phyloP scores from a whole-genome alignment of 1,139 yeast species.

The Blastobotrys capitulatus region DNA sequence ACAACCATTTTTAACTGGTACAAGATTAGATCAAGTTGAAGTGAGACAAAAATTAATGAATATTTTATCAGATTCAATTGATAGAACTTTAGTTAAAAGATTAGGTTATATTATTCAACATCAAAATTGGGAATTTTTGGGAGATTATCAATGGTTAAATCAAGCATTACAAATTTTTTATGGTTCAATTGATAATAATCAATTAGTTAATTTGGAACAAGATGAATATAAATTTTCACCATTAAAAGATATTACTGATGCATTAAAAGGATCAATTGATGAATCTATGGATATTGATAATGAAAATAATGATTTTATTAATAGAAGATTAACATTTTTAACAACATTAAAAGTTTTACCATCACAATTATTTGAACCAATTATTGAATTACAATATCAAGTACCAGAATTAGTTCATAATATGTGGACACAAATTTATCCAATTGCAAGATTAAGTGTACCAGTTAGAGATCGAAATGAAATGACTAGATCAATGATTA shows the following conservation, averaged over 20 bases:
- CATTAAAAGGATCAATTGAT: conserved; percentile 5
- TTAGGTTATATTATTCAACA: conserved; percentile 80
- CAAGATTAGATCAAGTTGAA: conserved; percentile 70
- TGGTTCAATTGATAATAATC: conserved; percentile 61
- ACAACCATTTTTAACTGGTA: conserved; percentile 93
- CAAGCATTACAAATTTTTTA: conserved; percentile 86
- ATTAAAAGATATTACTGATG: conserved; percentile 13
- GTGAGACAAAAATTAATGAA: conserved; percentile 77
- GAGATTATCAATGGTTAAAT: conserved; percentile 91
- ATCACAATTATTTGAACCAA: conserved; percentile 58
- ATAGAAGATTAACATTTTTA: conserved; percentile 50
- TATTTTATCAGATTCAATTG: conserved; percentile 74
- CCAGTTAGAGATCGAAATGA: conserved; percentile 79
- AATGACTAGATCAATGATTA: conserved; percentile 71
- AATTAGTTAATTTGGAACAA: conserved; percentile 41
- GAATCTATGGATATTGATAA: conserved; percentile 14
- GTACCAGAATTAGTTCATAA: conserved; percentile 73
- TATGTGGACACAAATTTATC: conserved; percentile 85
- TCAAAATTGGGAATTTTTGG: conserved; percentile 94
- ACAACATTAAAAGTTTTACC: conserved; percentile 44
- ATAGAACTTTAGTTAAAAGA: conserved; percentile 71
- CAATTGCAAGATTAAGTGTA: conserved; percentile 66
- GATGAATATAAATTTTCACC: conserved; percentile 50
- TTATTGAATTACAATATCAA: conserved; percentile 77
- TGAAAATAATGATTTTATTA: conserved; percentile 39